Evolutionary conservation across 2,329 filamentous ascomycete species (phyloP).

Genomic region (Colletotrichum liriopes): DNA sequence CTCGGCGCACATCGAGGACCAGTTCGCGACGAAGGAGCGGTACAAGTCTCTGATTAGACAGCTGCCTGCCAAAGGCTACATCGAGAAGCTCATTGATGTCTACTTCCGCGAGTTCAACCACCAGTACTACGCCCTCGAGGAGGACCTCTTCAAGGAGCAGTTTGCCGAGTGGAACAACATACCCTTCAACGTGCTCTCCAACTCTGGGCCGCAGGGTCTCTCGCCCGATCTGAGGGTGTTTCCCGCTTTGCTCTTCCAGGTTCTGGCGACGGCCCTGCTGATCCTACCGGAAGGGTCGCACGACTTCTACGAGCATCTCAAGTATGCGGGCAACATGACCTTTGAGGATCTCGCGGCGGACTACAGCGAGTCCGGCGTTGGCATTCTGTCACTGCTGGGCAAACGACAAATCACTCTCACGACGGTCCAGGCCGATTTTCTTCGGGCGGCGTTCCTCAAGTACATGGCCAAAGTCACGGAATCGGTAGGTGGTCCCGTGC

Average conservation of each 20-base stretch:
- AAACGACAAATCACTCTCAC: constrained; percentile 71
- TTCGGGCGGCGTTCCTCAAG: constrained; percentile 71
- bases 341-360: constrained; percentile 74
- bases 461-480: constrained; percentile 73
- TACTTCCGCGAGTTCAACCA: constrained; percentile 74
- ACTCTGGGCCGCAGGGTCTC: constrained; percentile 65
- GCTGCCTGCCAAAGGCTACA: constrained; percentile 68
- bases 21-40: constrained; percentile 65
- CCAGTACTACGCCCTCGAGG: constrained; percentile 71
- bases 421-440: constrained; percentile 71
- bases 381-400: constrained; percentile 68
- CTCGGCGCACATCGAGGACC: constrained; percentile 49
- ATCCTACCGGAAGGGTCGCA: constrained; percentile 65
- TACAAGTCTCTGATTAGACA: constrained; percentile 73
- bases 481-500: constrained; percentile 56
- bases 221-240: constrained; percentile 69
- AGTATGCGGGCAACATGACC: constrained; percentile 72
- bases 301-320: constrained; percentile 68
- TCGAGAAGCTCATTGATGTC: constrained; percentile 68
- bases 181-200: constrained; percentile 66
- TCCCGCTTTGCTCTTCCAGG: constrained; percentile 73
- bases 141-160: constrained; percentile 65
- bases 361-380: constrained; percentile 72
- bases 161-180: constrained; percentile 70
- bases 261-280: constrained; percentile 69